A percentile compares a stretch with the other conserved stretches of the same genome.
phyloP scores from a whole-genome alignment of 805 yeast species.

The Cyberlindnera mississippiensis region DNA sequence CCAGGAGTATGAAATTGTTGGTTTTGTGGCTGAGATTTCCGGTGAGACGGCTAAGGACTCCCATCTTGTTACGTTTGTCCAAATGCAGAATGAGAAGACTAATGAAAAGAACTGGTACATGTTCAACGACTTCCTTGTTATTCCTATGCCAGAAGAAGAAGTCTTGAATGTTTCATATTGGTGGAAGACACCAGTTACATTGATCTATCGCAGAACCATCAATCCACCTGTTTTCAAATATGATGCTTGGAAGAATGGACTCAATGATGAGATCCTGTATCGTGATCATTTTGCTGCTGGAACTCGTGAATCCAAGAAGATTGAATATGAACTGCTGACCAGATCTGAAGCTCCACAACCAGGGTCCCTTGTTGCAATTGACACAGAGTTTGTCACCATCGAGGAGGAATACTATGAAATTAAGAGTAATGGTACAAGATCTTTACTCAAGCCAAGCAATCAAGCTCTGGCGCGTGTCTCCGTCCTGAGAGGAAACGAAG shows the following conservation, averaged over 20 bases:
- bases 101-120: constrained; percentile 58
- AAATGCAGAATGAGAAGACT: constrained; percentile 35
- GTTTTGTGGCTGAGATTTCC: constrained; percentile 63
- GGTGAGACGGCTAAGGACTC: constrained; percentile 44
- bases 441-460: constrained; percentile 68
- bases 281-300: constrained; percentile 72
- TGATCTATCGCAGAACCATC: constrained; percentile 55
- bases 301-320: constrained; percentile 50
- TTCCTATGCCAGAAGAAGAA: constrained; percentile 68
- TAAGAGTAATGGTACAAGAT: constrained; percentile 64
- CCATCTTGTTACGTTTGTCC: constrained; percentile 57
- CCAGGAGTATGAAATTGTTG: constrained; percentile 55
- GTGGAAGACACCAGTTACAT: constrained; percentile 83
- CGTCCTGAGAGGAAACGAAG: constrained; percentile 69
- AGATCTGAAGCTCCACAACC: constrained; percentile 65
- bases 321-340: constrained; percentile 68
- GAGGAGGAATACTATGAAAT: constrained; percentile 78
- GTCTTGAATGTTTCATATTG: constrained; percentile 65
- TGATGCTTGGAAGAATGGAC: constrained; percentile 42
- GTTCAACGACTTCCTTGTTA: constrained; percentile 89
- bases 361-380: constrained; percentile 84
- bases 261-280: constrained; percentile 65
- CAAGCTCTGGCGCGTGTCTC: constrained; percentile 86
- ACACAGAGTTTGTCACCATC: constrained; percentile 90
- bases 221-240: constrained; percentile 43